These are phyloP conservation scores for Rhizoclosmatium sp. DNA, from an alignment of 192 early-diverging fungal species.

Conservation along the genomic window DNA sequence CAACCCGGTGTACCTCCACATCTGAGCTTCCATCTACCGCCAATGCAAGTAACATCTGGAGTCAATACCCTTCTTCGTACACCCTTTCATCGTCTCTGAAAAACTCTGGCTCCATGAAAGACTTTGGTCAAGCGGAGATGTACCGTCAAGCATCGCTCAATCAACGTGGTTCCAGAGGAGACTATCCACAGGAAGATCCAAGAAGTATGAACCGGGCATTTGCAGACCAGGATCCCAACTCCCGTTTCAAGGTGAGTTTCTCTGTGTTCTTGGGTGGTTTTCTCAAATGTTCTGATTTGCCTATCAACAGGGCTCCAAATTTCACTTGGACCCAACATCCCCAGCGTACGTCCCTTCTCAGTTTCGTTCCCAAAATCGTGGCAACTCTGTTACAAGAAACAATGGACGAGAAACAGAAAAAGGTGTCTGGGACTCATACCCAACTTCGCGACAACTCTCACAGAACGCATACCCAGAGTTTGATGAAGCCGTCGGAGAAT, in stretches of 20 bases:
- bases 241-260: slow-evolving; percentile 20
- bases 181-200: neutral
- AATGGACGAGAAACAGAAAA: neutral
- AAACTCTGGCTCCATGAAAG: neutral
- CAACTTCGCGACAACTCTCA: neutral
- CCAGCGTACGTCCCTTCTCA: slow-evolving; percentile 28
- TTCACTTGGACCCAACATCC: slow-evolving; percentile 30
- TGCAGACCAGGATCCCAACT: slow-evolving; percentile 4
- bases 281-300: neutral
- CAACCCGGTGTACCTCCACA: neutral
- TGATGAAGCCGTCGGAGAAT: slow-evolving; percentile 26
- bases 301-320: neutral
- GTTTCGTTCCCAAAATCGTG: slow-evolving; percentile 18
- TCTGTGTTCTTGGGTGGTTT: neutral
- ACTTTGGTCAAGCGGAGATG: neutral
- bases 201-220: neutral
- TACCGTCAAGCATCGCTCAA: slow-evolving; percentile 22
- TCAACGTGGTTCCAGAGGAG: neutral
- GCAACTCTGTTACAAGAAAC: slow-evolving; percentile 20
- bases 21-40: neutral
- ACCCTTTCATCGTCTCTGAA: neutral
- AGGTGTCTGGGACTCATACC: slow-evolving; percentile 8
- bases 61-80: slow-evolving; percentile 1
- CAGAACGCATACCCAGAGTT: slow-evolving; percentile 23
- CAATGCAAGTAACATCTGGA: slow-evolving; percentile 27